phyloP scores from a whole-genome alignment of 2,329 filamentous ascomycete genomes.

The Aspergillus bombycis region DNA sequence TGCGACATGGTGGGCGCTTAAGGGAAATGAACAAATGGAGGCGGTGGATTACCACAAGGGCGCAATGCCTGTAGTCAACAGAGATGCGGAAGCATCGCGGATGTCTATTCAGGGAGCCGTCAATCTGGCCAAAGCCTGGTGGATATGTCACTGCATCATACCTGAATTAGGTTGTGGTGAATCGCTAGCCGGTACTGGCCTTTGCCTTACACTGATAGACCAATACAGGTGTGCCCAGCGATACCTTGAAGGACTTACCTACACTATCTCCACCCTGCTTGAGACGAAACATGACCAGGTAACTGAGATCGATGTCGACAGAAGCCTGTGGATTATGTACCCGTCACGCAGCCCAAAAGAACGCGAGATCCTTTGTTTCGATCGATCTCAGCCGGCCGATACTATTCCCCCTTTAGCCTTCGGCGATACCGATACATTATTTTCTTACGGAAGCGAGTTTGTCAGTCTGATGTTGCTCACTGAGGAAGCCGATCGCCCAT shows the following conservation, averaged over 20 bases:
- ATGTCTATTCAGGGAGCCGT: neutral
- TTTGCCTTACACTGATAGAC: neutral
- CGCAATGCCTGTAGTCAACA: too few relatives aligned
- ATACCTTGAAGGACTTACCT: neutral
- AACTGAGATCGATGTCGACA: neutral
- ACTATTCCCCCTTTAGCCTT: neutral
- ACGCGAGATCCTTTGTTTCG: neutral
- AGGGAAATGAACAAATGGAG: too few relatives aligned
- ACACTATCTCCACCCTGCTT: neutral
- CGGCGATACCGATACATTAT: neutral
- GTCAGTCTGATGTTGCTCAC: neutral
- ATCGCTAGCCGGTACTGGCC: neutral
- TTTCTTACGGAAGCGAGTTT: conserved; percentile 1
- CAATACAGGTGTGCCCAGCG: neutral
- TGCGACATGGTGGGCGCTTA: too few relatives aligned
- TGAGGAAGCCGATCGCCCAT: neutral
- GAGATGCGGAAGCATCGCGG: too few relatives aligned
- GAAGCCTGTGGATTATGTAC: neutral
- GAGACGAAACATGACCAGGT: too few relatives aligned
- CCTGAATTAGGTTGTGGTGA: neutral
- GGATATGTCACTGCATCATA: neutral
- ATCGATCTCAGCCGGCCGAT: neutral
- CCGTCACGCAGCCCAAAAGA: neutral
- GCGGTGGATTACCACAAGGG: too few relatives aligned
- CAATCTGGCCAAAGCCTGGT: neutral